Base-by-base conservation (phyloP, 805 yeast genomes). In the Ogataea siamensis region DNA sequence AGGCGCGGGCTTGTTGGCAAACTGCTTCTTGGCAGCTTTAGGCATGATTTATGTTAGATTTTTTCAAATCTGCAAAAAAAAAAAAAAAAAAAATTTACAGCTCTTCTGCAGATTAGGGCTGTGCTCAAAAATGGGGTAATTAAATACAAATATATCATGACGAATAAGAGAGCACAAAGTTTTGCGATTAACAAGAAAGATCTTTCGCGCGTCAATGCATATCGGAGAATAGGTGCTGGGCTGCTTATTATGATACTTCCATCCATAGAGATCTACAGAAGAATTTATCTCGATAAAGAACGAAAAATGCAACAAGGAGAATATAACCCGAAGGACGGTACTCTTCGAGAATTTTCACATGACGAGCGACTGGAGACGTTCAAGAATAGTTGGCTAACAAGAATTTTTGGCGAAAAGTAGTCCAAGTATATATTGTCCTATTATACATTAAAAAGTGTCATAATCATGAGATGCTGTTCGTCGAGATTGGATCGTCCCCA, bases 11-110 rank as follows among this genome's bases (percentile, higher is more conserved):
- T 76, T 71, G 21, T 71, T 65, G 15, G 68, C 62, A 49, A 78
- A 80, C 63, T 74, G 79, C 67, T 80, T 82, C 57, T 73, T 80
- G 7, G 73, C 74, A 12, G 80, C 83, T 54, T 76, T 79, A 19
- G 76, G 80, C 87, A 78, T 80, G 27, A 28, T 17, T 17, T 20
- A 32, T 16, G 22, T 27, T n/a, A 22, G 25, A 15, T 20, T 32
- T 39, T 39, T 34, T 67, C 79, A 79, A 18, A 75, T 30, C 72
- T 80, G 18, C 74, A n/a, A n/a, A n/a, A n/a, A n/a, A n/a, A n/a
- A n/a, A n/a, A n/a, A n/a, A n/a, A n/a, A n/a, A n/a, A n/a, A n/a
- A n/a, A n/a, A n/a, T n/a, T n/a, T n/a, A n/a, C n/a, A n/a, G n/a
- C n/a, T n/a, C n/a, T n/a, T n/a, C n/a, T n/a, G n/a, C n/a, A n/a